Evolutionary conservation across 1,139 yeast species (phyloP), one percentile per base, ranked within the genome.

Genomic region (Taphrina flavorubra): DNA sequence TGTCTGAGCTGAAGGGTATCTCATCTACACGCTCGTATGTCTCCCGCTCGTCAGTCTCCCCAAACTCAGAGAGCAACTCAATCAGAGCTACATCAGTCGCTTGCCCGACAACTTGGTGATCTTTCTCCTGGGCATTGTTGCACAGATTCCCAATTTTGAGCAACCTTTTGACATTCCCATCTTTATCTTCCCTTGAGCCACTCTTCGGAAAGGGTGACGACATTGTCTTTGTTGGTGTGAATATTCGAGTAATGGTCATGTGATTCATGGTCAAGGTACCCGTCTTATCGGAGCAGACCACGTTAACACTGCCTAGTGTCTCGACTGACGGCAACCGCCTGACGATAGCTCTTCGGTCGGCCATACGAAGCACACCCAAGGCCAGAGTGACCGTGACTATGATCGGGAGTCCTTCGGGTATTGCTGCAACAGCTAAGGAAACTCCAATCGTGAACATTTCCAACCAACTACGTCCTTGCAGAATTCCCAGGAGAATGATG

Each of bases 381-480:
- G 99, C 98, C 73, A 94, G 82, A 0, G 98, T 94, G 6, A 94
- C 98, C 4, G 98, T 92, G 57, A 94, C 98, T 77, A 94, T 92
- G 75, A 94, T 92, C 0, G 98, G 98, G 73, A 94, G 83, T 69
- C 98, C 98, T 79, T 94, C 99, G 3, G 99, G 99, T 73, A 94
- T 92, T 1, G 98, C 98, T 62, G 99, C 99, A 14, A 94, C 98
- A 0, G 98, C 98, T 72, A 94, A 82, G 1, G 97, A 91, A 11
- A 94, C 98, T 1, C 97, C 90, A 71, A 94, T 92, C 77, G 94
- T 97, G 79, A 94, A 92, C 97, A 94, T 94, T 72, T 92, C 98
- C 71, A 94, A 82, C 97, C 97, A 91, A 10, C 90, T 84, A 72
- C 96, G 88, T 65, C 98, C 98, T 80, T 92, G 97, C 64, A 90